Base-by-base conservation (phyloP, 768 basidiomycete species). In the Suillus sp. region DNA sequence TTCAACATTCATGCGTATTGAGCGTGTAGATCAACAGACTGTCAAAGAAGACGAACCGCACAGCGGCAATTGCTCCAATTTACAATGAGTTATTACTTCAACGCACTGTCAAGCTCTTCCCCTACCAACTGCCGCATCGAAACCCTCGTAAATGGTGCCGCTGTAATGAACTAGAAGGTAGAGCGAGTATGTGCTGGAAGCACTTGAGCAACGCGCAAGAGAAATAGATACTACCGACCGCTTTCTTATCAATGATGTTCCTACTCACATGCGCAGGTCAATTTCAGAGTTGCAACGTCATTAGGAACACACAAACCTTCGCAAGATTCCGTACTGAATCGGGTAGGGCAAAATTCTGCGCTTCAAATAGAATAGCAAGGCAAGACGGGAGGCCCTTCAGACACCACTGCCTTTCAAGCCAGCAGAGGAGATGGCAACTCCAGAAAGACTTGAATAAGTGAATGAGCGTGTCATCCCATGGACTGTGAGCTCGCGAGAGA, bases 381-480 rank as follows among this genome's bases (percentile, higher is more conserved):
- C 50, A 51, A 51, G 50, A 32, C 50, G 9, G 27, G 4, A 51
- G 50, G 18, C 50, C 50, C 30, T 51, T 30, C 10, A 10, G 30
- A 51, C 18, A 51, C 50, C 50, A 51, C 50, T 32, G 50, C 18
- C 4, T 51, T 51, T 51, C 50, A 10, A 51, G 50, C 50, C 50
- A 51, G 50, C 50, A 51, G 50, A 32, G 30, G 18, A 51, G 27
- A 51, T 32, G 27, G 27, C 1, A 10, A 11, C 18, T 51, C 50
- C 18, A 32, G 50, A 51, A 51, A 30, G 4, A 51, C 16, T 51
- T 30, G 4, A 32, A 51, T 30, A 30, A 10, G 27, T 30, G 50
- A 10, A 18, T 10, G 1, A 51, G 50, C 27, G 9, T 51, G 30
- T 32, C 10, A 18, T 32, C 50, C 27, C 50, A 51, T 20, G 50